Conservation (phyloP, 495 filamentous ascomycete genomes). For the Neurospora sp. region DNA sequence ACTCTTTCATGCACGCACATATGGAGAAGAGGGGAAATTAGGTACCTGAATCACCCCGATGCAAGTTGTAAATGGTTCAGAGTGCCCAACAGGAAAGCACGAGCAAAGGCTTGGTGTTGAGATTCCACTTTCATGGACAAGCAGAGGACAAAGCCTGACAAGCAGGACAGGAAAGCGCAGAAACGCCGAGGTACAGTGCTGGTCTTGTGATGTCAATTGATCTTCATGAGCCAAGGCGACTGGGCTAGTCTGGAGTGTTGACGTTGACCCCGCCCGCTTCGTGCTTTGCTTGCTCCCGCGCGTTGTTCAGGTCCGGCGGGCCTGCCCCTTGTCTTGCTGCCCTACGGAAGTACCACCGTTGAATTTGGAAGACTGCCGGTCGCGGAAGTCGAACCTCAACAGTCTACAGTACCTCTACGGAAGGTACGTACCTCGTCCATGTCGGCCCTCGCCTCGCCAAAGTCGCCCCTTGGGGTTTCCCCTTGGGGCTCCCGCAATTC, state of each 20-base stretch:
- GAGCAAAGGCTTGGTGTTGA: background rate
- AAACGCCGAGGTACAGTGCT: background rate
- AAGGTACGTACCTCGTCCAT: background rate
- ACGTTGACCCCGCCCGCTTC: background rate
- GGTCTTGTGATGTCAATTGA: background rate
- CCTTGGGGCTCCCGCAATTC: background rate
- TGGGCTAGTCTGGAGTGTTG: background rate
- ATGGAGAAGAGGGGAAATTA: too few species aligned
- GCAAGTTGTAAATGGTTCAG: background rate
- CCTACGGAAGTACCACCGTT: background rate
- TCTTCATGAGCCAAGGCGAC: background rate
- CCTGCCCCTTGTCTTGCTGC: background rate
- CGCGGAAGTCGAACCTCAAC: background rate
- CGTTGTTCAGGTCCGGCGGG: background rate
- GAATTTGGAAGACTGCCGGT: background rate
- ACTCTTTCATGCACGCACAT: background rate
- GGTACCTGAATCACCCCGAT: too few species aligned
- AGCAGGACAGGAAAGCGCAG: background rate
- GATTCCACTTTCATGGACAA: background rate
- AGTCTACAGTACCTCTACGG: too few species aligned
- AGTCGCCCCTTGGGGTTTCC: background rate
- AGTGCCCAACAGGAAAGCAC: background rate
- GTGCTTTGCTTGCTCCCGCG: background rate
- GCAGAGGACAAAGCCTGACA: background rate
- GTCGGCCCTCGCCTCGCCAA: background rate